Conservation (phyloP, 495 filamentous ascomycete genomes). For the Daldinia childiae region DNA sequence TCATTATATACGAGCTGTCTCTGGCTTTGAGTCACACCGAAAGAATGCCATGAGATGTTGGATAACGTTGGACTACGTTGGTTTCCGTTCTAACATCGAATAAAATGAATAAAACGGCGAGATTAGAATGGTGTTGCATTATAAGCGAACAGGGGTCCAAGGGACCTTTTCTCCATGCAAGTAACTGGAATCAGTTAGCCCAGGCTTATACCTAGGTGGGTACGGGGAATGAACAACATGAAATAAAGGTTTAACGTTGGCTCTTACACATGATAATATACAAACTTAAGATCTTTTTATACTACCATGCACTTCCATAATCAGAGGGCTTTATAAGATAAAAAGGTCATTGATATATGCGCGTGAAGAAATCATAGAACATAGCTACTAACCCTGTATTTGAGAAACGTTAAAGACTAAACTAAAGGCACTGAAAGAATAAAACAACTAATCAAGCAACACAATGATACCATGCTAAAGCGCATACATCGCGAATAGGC, state of each 20-base stretch:
- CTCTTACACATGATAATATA: background rate
- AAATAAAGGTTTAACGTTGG: background rate
- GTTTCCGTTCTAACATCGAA: slow-evolving; percentile 11
- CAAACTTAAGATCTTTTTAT: background rate
- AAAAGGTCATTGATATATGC: no score
- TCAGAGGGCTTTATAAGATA: no score
- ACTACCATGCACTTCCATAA: no score
- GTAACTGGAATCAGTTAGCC: background rate
- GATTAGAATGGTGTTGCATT: slow-evolving; percentile 15
- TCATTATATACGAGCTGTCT: slow-evolving; percentile 12
- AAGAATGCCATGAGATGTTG: slow-evolving; percentile 1
- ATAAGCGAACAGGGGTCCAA: slow-evolving; percentile 3
- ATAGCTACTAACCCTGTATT: no score
- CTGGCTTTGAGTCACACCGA: slow-evolving; percentile 15
- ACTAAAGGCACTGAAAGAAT: no score
- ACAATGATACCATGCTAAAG: background rate
- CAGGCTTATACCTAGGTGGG: background rate
- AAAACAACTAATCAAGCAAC: no score
- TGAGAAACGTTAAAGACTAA: no score
- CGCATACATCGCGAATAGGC: background rate
- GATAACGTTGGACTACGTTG: slow-evolving; percentile 19
- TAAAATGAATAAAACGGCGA: slow-evolving; percentile 3
- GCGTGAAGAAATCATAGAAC: no score
- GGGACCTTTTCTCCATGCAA: background rate
- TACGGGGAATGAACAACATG: background rate